Percentiles rank a stretch among this genome's conserved stretches.
These are phyloP conservation scores for Yamadazyma buinensis DNA, from an alignment of 1,139 yeast genomes.

Conservation along the genomic window DNA sequence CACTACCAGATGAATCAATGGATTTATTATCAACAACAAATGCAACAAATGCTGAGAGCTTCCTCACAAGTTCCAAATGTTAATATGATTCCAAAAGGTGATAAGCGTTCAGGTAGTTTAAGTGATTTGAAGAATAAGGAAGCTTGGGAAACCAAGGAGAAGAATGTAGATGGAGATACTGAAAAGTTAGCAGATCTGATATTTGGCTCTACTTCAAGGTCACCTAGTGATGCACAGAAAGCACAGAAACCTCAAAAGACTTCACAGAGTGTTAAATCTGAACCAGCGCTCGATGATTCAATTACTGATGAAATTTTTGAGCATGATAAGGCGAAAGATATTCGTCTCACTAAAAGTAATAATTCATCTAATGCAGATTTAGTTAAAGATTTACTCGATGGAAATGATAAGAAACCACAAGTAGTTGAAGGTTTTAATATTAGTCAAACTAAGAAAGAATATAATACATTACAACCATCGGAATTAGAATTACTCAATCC, in stretches of 20 bases:
- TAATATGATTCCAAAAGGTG: background rate
- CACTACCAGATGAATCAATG: conserved; percentile 21
- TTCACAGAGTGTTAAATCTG: conserved; percentile 15
- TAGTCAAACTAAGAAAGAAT: background rate
- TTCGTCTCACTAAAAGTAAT: conserved; percentile 13
- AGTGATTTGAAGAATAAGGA: conserved; percentile 28
- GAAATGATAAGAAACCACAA: background rate
- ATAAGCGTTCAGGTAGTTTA: background rate
- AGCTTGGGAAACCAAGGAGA: conserved; percentile 32
- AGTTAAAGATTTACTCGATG: background rate
- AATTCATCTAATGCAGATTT: conserved; percentile 9
- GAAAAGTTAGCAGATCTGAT: conserved; percentile 42
- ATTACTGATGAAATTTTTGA: background rate
- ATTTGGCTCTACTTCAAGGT: conserved; percentile 20
- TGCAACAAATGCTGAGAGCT: conserved; percentile 3
- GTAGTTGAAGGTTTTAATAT: background rate
- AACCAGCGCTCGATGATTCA: conserved; percentile 7
- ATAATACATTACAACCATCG: background rate
- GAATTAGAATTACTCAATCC: conserved; percentile 1
- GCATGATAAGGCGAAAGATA: background rate
- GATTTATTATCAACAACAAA: conserved; percentile 10
- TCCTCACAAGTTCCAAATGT: background rate
- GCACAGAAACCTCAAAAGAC: conserved; percentile 10
- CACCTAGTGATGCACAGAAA: conserved; percentile 9
- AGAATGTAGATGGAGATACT: conserved; percentile 24